Conservation (phyloP, 164 flowering plant genomes). For the Chimonanthus praecox region DNA sequence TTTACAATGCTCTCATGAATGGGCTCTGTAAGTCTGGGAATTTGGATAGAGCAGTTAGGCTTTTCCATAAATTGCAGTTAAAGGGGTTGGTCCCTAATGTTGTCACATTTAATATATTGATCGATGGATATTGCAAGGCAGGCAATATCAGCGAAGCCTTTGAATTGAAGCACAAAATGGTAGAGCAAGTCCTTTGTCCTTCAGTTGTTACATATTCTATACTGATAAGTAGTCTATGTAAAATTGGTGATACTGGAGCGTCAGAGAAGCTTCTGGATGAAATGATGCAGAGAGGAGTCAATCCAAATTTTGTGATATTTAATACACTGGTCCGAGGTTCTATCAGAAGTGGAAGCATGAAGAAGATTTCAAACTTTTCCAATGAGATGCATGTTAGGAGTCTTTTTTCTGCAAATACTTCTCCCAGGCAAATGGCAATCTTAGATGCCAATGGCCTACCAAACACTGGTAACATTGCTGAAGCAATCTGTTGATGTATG, state of each 20-base stretch:
- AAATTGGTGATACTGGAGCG: conserved; percentile 37
- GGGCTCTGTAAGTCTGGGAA: conserved; percentile 76
- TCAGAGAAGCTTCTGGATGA: conserved; percentile 36
- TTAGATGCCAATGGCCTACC: conserved; percentile 4
- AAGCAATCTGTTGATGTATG: conserved; percentile 22
- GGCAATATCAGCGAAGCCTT: conserved; percentile 48
- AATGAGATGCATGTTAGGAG: conserved; percentile 19
- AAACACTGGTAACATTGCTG: conserved; percentile 13
- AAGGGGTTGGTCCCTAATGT: conserved; percentile 61
- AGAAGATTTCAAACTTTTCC: conserved; percentile 17
- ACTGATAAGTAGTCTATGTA: conserved; percentile 37
- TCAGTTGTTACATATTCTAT: conserved; percentile 42
- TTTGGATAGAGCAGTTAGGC: conserved; percentile 61
- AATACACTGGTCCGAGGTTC: conserved; percentile 23
- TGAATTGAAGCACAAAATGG: conserved; percentile 51
- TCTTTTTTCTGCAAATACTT: conserved; percentile 10
- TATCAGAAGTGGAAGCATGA: conserved; percentile 15
- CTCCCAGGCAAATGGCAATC: conserved; percentile 7
- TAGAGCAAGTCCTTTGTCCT: conserved; percentile 48
- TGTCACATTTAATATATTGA: conserved; percentile 63
- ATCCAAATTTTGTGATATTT: conserved; percentile 20
- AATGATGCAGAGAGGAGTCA: conserved; percentile 27
- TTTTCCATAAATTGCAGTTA: conserved; percentile 49
- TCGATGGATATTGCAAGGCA: conserved; percentile 47
- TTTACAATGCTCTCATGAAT: conserved; percentile 67